phyloP scores from a whole-genome alignment of 2,329 filamentous ascomycete genomes.

The Epichloe amarillans region DNA sequence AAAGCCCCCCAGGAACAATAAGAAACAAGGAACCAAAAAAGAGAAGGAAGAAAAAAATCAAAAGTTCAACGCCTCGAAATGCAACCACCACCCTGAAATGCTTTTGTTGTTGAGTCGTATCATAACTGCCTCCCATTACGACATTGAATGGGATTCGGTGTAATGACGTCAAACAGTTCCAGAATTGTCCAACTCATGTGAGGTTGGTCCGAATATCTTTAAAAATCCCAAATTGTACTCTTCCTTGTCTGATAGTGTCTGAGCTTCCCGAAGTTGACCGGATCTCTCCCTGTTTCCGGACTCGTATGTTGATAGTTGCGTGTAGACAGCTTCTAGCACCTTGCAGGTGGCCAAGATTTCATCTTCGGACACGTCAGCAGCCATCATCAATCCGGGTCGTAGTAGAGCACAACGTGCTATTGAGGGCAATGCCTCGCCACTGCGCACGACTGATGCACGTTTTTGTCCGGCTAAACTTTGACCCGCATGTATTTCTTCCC shows the following conservation, averaged over 20 bases:
- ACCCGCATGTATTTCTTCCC: neutral
- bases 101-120: conserved; percentile 11
- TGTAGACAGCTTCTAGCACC: neutral
- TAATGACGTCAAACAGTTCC: conserved; percentile 3
- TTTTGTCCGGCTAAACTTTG: neutral
- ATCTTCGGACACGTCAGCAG: neutral
- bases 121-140: conserved; percentile 1
- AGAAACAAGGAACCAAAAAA: conserved; percentile 7
- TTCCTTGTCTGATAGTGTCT: neutral
- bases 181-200: conserved; percentile 4
- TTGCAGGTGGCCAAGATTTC: neutral
- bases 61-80: conserved; percentile 25
- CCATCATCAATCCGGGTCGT: neutral
- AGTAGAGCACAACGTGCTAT: conserved; percentile 1
- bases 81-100: conserved; percentile 19
- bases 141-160: neutral
- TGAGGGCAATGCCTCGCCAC: neutral
- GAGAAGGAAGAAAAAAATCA: conserved; percentile 7
- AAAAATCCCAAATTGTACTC: conserved; percentile 5
- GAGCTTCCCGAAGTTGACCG: neutral
- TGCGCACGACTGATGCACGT: neutral
- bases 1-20: conserved; percentile 5
- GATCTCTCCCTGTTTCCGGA: neutral
- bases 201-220: conserved; percentile 3
- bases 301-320: neutral